Conservation (phyloP, 2,329 filamentous ascomycete species). For the Aspergillus phoenicis region DNA sequence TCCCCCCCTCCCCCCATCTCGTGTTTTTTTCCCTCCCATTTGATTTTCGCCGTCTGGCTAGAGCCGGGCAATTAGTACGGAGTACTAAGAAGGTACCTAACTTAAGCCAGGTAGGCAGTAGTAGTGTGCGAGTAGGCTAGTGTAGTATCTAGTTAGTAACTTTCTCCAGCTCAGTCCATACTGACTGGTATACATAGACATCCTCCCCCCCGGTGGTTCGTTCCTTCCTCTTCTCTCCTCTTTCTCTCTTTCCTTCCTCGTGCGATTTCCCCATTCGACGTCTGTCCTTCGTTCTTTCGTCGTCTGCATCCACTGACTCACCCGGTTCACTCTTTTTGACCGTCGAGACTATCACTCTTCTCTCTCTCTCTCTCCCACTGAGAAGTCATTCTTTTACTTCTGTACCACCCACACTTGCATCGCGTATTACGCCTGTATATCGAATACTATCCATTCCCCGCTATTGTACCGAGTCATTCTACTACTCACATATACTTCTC, state of each 20-base stretch:
- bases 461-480: slow-evolving; percentile 10
- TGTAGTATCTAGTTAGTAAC: too few species aligned
- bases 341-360: not conserved
- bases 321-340: slow-evolving; percentile 13
- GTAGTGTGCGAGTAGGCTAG: too few species aligned
- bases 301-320: slow-evolving; percentile 1
- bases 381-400: not conserved
- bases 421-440: not conserved
- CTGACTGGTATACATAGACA: not conserved
- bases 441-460: slow-evolving; percentile 6
- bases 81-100: too few species aligned
- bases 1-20: not conserved
- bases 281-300: slow-evolving; percentile 14
- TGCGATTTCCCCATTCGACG: slow-evolving; percentile 16
- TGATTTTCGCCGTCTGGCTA: not conserved
- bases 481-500: slow-evolving; percentile 1
- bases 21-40: not conserved
- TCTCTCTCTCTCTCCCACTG: not conserved
- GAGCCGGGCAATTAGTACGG: not conserved
- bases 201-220: slow-evolving; percentile 5
- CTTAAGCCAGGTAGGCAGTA: too few species aligned
- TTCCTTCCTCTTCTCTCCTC: slow-evolving; percentile 14
- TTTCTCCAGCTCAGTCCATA: too few species aligned
- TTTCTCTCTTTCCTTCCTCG: slow-evolving; percentile 14
- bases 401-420: not conserved